Evolutionary conservation across 352 stramenopile species (phyloP), one percentile per base, ranked within the genome.

Genomic region (Phytophthora uliginosa): DNA sequence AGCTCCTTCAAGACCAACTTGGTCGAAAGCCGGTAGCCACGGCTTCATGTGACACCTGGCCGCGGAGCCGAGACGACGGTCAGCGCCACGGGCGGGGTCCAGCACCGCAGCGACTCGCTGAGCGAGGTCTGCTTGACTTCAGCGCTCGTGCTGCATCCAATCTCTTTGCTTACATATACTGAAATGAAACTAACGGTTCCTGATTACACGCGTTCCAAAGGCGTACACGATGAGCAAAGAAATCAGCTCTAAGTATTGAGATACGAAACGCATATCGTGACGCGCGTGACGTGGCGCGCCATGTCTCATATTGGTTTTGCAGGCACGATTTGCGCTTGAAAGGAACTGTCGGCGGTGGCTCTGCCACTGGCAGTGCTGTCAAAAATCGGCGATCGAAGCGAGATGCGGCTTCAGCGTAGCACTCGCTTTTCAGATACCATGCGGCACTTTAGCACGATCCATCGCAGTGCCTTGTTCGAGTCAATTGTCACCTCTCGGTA

Each of bases 241-340:
- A 31, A 8, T 31, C 9, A 42, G 36, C 9, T 18, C 36, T 42
- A 12, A 7, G 36, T 50, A 50, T 17, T 50, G 42, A 50, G 3
- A 24, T 50, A 50, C 42, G 6, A 48, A 47, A 2, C 7, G 7
- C 1, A 28, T 8, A 2, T 18, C 22, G 20, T 42, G 42, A 65
- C 59, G 26, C 59, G 59, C 42, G 33, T 34, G 45, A 50, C 28
- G 31, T 55, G 28, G 13, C 20, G 13, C 20, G 62, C 36, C 52
- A 56, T 69, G 62, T 69, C 62, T 54, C 62, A 69, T 69, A 47
- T 56, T 8, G 40, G n/a, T 22, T 15, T 66, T 47, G 36, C 22
- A 24, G 18, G 5, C 20, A 50, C 18, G 53, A 69, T 69, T 69
- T 58, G 52, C 54, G 31, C 3, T 52, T 56, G 17, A 54, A 54